A percentile compares a stretch with the other conserved stretches of the same genome.
phyloP scores from a whole-genome alignment of 208 protist species.

The Angomonas ambiguus region DNA sequence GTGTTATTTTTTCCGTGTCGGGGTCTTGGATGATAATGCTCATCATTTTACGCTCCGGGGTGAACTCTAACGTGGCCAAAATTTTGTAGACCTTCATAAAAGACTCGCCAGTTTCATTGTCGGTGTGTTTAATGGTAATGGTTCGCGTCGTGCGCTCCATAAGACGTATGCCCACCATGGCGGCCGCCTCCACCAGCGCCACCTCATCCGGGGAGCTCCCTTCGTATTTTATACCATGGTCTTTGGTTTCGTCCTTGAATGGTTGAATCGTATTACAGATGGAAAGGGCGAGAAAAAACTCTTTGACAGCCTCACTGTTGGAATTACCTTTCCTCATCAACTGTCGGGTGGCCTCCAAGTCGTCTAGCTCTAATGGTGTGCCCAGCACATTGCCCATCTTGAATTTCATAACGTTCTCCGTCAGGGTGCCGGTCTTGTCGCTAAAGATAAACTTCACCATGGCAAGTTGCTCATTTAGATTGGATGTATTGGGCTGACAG shows the following conservation, averaged over 20 bases:
- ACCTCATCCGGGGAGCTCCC: conserved; percentile 92
- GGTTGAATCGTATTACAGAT: conserved; percentile 89
- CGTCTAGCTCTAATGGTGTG: conserved; percentile 41
- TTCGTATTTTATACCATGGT: conserved; percentile 74
- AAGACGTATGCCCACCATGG: conserved; percentile 59
- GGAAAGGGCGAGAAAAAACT: conserved; percentile 78
- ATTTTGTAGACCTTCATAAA: conserved; percentile 60
- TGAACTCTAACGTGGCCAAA: conserved; percentile 86
- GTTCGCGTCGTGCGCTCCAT: conserved; percentile 46
- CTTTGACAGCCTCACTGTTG: conserved; percentile 22
- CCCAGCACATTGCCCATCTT: conserved; percentile 70
- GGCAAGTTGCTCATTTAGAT: conserved; percentile 90
- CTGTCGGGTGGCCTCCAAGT: conserved; percentile 20
- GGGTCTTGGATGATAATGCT: conserved; percentile 78
- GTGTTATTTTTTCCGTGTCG: conserved; percentile 55
- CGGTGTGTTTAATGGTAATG: conserved; percentile 33
- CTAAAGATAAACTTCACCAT: conserved; percentile 89
- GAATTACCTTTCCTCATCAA: conserved; percentile 26
- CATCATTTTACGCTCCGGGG: conserved; percentile 90
- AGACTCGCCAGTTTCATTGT: conserved; percentile 10
- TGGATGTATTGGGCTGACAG: conserved; percentile 84
- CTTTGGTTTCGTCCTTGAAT: conserved; percentile 37
- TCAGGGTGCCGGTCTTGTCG: conserved; percentile 92
- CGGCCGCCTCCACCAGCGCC: conserved; percentile 86
- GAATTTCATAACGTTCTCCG: conserved; percentile 91